Conservation (phyloP, 768 basidiomycete genomes). For the Ramaria sp. region DNA sequence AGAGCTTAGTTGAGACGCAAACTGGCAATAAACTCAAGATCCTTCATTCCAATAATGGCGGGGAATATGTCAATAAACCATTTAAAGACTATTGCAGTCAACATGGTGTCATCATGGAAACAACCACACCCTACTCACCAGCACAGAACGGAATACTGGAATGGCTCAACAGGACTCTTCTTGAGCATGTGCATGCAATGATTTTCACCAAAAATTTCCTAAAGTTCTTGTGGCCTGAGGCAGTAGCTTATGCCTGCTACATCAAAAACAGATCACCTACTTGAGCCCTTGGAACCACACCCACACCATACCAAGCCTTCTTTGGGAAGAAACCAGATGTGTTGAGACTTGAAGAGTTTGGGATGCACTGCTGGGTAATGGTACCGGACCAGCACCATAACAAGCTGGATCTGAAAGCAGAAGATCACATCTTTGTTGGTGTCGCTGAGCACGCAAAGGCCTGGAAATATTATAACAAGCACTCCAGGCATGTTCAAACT, state of each 20-base stretch:
- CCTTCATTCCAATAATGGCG: not conserved
- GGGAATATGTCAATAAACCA: constrained; percentile 11
- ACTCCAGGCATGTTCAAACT: no score
- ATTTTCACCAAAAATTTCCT: not conserved
- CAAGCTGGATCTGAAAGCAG: no score
- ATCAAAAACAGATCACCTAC: not conserved
- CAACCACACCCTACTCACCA: constrained; percentile 25
- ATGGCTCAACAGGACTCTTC: not conserved
- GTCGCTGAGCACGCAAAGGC: no score
- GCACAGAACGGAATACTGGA: constrained; percentile 25
- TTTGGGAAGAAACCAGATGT: constrained; percentile 16
- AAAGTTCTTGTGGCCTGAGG: not conserved
- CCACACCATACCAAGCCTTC: constrained; percentile 17
- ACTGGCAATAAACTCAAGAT: not conserved
- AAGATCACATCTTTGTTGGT: no score
- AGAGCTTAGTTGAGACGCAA: not conserved
- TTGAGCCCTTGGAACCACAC: not conserved
- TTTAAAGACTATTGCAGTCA: constrained; percentile 15
- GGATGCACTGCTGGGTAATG: no score
- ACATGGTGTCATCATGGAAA: constrained; percentile 22
- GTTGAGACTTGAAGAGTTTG: no score
- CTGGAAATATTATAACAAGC: no score
- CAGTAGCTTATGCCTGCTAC: not conserved
- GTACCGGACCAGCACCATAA: no score
- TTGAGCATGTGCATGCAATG: not conserved